Evolutionary conservation across 306 rosid species (phyloP).

Genomic region (Dryas drummondii): DNA sequence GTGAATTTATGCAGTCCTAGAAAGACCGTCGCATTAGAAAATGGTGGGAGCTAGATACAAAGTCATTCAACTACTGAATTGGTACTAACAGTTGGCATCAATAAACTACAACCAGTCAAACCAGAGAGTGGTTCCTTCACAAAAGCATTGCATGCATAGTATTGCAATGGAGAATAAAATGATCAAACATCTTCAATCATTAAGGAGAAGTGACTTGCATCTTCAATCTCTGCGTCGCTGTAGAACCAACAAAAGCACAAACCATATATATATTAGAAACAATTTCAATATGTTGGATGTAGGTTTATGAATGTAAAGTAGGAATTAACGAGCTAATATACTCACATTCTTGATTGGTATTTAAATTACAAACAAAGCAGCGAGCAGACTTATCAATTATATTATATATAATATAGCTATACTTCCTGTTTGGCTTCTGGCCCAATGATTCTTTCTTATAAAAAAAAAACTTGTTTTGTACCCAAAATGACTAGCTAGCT

Average conservation of each 20-base stretch:
- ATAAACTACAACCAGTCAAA: constrained; percentile 2
- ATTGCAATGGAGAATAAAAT: too few species aligned
- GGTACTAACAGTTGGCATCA: background rate
- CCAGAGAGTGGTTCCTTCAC: background rate
- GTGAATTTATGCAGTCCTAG: too few species aligned
- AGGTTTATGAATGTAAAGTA: background rate
- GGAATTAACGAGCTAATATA: background rate
- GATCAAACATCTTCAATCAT: background rate
- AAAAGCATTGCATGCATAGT: too few species aligned
- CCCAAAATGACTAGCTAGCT: too few species aligned
- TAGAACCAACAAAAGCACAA: background rate
- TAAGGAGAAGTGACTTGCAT: constrained; percentile 49
- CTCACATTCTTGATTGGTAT: too few species aligned
- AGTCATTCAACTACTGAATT: constrained; percentile 8
- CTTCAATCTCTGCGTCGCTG: constrained; percentile 52
- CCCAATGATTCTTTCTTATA: too few species aligned
- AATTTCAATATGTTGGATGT: background rate
- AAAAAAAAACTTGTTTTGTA: too few species aligned
- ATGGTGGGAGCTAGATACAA: constrained; percentile 4
- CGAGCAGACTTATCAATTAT: too few species aligned
- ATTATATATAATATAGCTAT: too few species aligned
- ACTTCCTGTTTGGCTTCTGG: too few species aligned
- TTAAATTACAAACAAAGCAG: too few species aligned
- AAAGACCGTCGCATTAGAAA: background rate
- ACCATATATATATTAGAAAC: background rate